phyloP scores from a whole-genome alignment of 1,284 basidiomycete species.

The Rhodofomes roseus region DNA sequence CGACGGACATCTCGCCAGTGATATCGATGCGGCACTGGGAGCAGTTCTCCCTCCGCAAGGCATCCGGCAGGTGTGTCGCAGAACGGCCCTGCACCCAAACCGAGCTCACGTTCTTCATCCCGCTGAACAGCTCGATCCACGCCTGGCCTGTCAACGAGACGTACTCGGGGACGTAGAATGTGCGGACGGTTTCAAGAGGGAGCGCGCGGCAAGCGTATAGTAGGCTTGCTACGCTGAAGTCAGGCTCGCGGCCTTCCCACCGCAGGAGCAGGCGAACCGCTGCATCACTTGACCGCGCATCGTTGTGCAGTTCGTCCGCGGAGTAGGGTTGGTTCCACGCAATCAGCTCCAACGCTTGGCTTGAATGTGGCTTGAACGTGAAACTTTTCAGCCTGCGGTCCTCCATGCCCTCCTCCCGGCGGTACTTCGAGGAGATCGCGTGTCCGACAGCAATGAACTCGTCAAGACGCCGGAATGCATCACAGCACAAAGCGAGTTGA shows the following conservation, averaged over 20 bases:
- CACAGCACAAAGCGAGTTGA: background rate
- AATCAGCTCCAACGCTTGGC: background rate
- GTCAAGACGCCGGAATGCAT: conserved; percentile 2
- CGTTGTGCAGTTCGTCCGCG: background rate
- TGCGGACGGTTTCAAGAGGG: conserved; percentile 2
- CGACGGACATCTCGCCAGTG: background rate
- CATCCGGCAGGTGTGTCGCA: conserved; percentile 4
- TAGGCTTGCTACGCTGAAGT: conserved; percentile 1
- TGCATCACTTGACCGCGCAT: background rate
- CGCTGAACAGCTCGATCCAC: conserved; percentile 5
- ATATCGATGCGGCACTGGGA: background rate
- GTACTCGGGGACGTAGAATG: conserved; percentile 4
- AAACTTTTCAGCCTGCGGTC: background rate
- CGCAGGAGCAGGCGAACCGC: background rate
- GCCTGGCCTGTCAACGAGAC: conserved; percentile 1
- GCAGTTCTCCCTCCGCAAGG: conserved; percentile 3
- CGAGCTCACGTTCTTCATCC: background rate
- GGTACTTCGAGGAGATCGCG: background rate
- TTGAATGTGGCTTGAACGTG: background rate
- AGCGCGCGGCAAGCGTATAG: background rate
- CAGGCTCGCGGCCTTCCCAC: background rate
- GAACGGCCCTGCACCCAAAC: conserved; percentile 5
- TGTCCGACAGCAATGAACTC: conserved; percentile 3
- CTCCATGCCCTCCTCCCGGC: background rate
- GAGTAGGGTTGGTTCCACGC: background rate